Percentiles rank a stretch among this genome's conserved stretches.
These are phyloP conservation scores for Ambrosia trifida DNA, from an alignment of 129 eudicot genomes.

Conservation along the genomic window DNA sequence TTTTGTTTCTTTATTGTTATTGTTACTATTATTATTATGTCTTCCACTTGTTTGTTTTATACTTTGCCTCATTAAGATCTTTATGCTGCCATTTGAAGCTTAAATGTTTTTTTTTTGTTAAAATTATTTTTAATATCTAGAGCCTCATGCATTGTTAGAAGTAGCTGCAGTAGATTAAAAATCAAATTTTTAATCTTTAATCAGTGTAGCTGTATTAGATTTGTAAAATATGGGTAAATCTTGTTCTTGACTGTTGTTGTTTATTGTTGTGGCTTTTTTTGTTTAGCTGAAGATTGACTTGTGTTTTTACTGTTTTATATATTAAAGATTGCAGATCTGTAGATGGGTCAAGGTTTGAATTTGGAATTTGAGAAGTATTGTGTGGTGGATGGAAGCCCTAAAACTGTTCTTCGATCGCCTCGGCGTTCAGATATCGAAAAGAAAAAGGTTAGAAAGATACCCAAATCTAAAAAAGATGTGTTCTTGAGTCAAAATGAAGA, in stretches of 20 bases:
- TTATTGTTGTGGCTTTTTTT: conserved; percentile 5
- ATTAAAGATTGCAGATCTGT: conserved; percentile 39
- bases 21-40: conserved; percentile 40
- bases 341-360: conserved; percentile 56
- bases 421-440: conserved; percentile 43
- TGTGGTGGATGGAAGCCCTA: conserved; percentile 80
- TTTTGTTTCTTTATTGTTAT: conserved; percentile 27
- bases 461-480: conserved; percentile 38
- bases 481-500: conserved; percentile 39
- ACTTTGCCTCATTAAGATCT: conserved; percentile 26
- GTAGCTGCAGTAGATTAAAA: neutral
- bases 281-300: conserved; percentile 22
- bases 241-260: conserved; percentile 16
- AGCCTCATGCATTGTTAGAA: conserved; percentile 28
- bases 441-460: conserved; percentile 48
- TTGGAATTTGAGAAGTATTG: conserved; percentile 88
- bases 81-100: conserved; percentile 18
- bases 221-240: conserved; percentile 33
- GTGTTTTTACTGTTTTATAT: neutral
- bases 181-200: neutral
- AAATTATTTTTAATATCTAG: neutral
- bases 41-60: conserved; percentile 32
- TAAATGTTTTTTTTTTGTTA: neutral
- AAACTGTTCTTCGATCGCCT: conserved; percentile 73
- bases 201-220: conserved; percentile 12